These are phyloP conservation scores for Penicillium psychrosexuale DNA, from an alignment of 2,329 filamentous ascomycete genomes.

Conservation along the genomic window DNA sequence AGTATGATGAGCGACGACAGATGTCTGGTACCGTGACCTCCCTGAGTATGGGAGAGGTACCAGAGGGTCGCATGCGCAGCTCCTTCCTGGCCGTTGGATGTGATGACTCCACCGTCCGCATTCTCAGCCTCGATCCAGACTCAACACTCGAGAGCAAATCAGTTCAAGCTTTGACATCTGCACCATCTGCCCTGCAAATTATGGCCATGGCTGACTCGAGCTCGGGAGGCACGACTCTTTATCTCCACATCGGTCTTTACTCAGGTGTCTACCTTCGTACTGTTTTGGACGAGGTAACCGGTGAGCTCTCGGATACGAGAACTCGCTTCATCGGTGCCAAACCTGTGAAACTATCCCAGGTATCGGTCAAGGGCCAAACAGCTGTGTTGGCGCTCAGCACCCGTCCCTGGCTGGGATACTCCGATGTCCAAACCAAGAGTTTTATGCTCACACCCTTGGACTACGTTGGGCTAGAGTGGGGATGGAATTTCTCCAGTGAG, in stretches of 20 bases:
- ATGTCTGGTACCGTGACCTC: constrained; percentile 95
- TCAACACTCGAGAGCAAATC: constrained; percentile 90
- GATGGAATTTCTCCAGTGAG: constrained; percentile 94
- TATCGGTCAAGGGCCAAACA: constrained; percentile 79
- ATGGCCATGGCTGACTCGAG: constrained; percentile 95
- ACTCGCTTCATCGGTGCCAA: constrained; percentile 93
- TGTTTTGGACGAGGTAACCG: constrained; percentile 90
- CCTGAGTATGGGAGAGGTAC: constrained; percentile 88
- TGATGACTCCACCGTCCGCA: constrained; percentile 92
- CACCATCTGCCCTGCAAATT: constrained; percentile 82
- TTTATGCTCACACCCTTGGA: constrained; percentile 91
- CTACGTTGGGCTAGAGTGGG: constrained; percentile 85
- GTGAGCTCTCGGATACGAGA: constrained; percentile 89
- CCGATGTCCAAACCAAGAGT: constrained; percentile 77
- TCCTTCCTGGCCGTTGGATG: constrained; percentile 94
- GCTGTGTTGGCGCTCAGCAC: constrained; percentile 89
- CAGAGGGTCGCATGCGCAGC: constrained; percentile 82
- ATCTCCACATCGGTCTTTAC: constrained; percentile 91
- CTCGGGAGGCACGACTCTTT: constrained; percentile 81
- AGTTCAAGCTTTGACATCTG: constrained; percentile 86
- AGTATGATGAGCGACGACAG: constrained; percentile 91
- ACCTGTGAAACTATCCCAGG: constrained; percentile 82
- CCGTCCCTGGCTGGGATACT: constrained; percentile 93
- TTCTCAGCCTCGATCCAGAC: constrained; percentile 85
- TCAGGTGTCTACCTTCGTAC: constrained; percentile 96